Evolutionary conservation across 208 protist genomes (phyloP).

Genomic region (Trypanosoma boissoni): DNA sequence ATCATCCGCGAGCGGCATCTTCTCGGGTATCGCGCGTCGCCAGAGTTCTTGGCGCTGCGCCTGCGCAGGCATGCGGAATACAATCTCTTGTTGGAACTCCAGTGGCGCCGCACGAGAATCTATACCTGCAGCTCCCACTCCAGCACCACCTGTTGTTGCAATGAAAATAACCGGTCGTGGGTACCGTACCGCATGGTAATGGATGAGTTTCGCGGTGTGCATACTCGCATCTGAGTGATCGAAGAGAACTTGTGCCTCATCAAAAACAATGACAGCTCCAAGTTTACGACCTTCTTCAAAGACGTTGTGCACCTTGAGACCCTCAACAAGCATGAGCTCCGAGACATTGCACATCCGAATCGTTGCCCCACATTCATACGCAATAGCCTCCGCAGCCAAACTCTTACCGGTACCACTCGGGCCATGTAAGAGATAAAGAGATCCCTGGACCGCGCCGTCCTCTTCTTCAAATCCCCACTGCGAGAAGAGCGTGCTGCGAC

Average conservation of each 20-base stretch:
- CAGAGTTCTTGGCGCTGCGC: slow-evolving; percentile 68
- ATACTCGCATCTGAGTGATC: slow-evolving; percentile 60
- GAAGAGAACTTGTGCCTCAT: slow-evolving; percentile 85
- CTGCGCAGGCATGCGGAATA: slow-evolving; percentile 55
- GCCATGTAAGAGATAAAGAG: slow-evolving; percentile 74
- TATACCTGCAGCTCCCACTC: slow-evolving; percentile 25
- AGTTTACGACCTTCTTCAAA: slow-evolving; percentile 81
- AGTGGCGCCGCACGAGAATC: slow-evolving; percentile 51
- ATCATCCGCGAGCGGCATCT: slow-evolving; percentile 48
- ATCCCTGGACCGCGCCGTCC: slow-evolving; percentile 41
- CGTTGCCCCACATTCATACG: slow-evolving; percentile 88
- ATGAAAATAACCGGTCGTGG: slow-evolving; percentile 77
- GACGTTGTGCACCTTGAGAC: slow-evolving; percentile 51
- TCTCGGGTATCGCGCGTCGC: slow-evolving; percentile 61
- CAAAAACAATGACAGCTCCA: slow-evolving; percentile 87
- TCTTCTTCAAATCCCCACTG: slow-evolving; percentile 89
- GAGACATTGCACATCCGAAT: slow-evolving; percentile 83
- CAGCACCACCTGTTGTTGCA: slow-evolving; percentile 56
- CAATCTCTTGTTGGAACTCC: slow-evolving; percentile 51
- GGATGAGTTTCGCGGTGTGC: slow-evolving; percentile 70
- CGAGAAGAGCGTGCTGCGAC: slow-evolving; percentile 78
- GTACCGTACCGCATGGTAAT: slow-evolving; percentile 78
- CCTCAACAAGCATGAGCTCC: slow-evolving; percentile 55
- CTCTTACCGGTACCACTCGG: slow-evolving; percentile 86
- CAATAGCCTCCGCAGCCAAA: slow-evolving; percentile 85